Evolutionary conservation across 2,329 filamentous ascomycete species (phyloP).

Genomic region (Talaromyces sp.): DNA sequence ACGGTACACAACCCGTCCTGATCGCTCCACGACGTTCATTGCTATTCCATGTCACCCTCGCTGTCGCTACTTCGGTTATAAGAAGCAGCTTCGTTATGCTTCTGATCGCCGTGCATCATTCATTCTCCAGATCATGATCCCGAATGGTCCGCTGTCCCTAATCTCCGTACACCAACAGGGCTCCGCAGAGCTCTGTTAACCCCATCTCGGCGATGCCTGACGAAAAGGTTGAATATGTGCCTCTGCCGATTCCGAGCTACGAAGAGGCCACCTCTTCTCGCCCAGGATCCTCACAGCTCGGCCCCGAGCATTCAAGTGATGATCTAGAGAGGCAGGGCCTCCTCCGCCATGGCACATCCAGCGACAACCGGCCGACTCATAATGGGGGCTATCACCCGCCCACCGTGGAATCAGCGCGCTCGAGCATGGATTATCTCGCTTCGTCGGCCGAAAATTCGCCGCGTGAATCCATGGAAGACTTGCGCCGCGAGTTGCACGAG

Average conservation of each 20-base stretch:
- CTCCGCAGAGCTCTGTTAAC: conserved; percentile 27
- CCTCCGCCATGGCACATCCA: conserved; percentile 51
- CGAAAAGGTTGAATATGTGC: conserved; percentile 56
- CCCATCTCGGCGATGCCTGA: conserved; percentile 39
- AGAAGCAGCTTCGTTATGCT: conserved; percentile 18
- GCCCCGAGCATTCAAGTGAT: conserved; percentile 59
- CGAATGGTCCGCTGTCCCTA: conserved; percentile 24
- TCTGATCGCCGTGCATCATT: conserved; percentile 28
- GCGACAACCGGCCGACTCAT: conserved; percentile 33
- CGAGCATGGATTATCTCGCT: conserved; percentile 52
- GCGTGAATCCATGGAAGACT: conserved; percentile 55
- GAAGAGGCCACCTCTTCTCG: conserved; percentile 70
- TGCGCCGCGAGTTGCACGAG: conserved; percentile 81
- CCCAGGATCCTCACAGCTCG: conserved; percentile 47
- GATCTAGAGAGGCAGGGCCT: conserved; percentile 76
- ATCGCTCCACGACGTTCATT: background rate
- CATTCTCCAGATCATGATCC: conserved; percentile 36
- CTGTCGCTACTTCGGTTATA: background rate
- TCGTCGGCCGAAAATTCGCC: conserved; percentile 52
- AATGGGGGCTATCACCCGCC: conserved; percentile 66
- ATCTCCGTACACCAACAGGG: conserved; percentile 25
- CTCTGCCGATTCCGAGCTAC: conserved; percentile 73
- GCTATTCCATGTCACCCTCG: background rate
- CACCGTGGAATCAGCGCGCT: conserved; percentile 75
- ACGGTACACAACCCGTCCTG: background rate